A percentile compares a stretch with the other conserved stretches of the same genome.
These are phyloP conservation scores for Saccharomycopsis javanensis DNA, from an alignment of 805 yeast genomes.

Conservation along the genomic window DNA sequence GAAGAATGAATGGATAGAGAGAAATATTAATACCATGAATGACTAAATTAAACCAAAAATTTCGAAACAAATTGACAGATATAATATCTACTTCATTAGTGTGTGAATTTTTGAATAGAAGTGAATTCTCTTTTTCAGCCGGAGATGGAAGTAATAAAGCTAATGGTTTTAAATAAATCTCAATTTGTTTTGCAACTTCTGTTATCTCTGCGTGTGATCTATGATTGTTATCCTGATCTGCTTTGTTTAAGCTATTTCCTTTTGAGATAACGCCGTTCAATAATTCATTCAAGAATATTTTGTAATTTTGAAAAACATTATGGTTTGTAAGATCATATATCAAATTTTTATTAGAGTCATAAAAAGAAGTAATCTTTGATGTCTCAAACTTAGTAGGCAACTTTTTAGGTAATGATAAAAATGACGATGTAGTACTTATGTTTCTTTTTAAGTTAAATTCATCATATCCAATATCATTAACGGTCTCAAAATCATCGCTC, in stretches of 20 bases:
- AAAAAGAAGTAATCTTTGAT: neutral
- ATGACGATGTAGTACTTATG: neutral
- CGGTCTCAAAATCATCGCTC: neutral
- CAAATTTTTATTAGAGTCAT: constrained; percentile 2
- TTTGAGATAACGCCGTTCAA: constrained; percentile 57
- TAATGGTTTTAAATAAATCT: constrained; percentile 56
- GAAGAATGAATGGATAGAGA: constrained; percentile 21
- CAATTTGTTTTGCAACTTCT: constrained; percentile 60
- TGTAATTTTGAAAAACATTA: constrained; percentile 38
- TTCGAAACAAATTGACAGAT: constrained; percentile 56
- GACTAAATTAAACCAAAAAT: constrained; percentile 90
- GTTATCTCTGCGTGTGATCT: constrained; percentile 66
- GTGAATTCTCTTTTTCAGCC: constrained; percentile 31
- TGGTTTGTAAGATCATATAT: constrained; percentile 18
- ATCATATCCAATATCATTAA: neutral
- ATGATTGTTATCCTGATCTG: constrained; percentile 30
- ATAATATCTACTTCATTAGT: constrained; percentile 33
- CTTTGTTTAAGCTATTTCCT: constrained; percentile 64
- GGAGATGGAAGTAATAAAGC: constrained; percentile 63
- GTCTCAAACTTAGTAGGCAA: neutral
- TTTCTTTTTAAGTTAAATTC: neutral
- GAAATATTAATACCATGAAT: constrained; percentile 76
- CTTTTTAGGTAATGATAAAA: neutral
- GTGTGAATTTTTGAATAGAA: constrained; percentile 24
- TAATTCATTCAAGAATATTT: constrained; percentile 52